Base-by-base conservation (phyloP, 2,329 filamentous ascomycete species). In the Ploettnerulaceae sp. region DNA sequence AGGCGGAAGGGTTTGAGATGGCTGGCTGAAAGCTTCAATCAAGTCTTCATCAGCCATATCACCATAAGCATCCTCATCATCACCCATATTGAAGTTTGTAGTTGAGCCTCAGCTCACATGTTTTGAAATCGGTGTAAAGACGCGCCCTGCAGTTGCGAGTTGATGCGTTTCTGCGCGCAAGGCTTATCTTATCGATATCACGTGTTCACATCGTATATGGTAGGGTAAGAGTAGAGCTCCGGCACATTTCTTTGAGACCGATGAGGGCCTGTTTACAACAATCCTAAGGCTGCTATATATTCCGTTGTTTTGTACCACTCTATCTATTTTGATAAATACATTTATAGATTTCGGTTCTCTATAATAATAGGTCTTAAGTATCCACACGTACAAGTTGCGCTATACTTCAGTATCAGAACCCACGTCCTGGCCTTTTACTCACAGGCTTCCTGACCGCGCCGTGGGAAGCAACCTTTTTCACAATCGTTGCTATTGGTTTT, bases 1-100 rank as follows among this genome's bases (percentile, higher is more conserved):
- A 45, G 64, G 62, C 14, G 47, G 64, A 52, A 57, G 43, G 7
- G 34, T 47, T 52, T 58, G 54, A 2, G 57, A 58, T 7, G 57
- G 40, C 52, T 81, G 75, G 28, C 76, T 79, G 17, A 81, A 71
- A 5, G 75, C 81, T 26, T 74, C 68, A 34, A 85, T 70, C 48
- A 86, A 67, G 54, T 84, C 82, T 57, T 83, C 82, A 51, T 86
- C 82, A 42, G 77, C 74, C 42, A 84, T 73, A 52, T 80, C 79
- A 48, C 79, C 79, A 59, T 79, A 84, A 35, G 82, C 79, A 54
- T 84, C 78, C 49, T 68, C 72, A 49, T 77, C 58, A 18, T 35
- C 31, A 17, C 29, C 41, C 41, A 44, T 44, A 15, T 14, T 36
- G 31, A 22, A 12, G 43, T 49, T 57, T 22, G 38, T 35, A 18